A percentile compares a stretch with the other conserved stretches of the same genome.
phyloP scores from a whole-genome alignment of 1,284 basidiomycete species.

The Malassezia cuniculi region DNA sequence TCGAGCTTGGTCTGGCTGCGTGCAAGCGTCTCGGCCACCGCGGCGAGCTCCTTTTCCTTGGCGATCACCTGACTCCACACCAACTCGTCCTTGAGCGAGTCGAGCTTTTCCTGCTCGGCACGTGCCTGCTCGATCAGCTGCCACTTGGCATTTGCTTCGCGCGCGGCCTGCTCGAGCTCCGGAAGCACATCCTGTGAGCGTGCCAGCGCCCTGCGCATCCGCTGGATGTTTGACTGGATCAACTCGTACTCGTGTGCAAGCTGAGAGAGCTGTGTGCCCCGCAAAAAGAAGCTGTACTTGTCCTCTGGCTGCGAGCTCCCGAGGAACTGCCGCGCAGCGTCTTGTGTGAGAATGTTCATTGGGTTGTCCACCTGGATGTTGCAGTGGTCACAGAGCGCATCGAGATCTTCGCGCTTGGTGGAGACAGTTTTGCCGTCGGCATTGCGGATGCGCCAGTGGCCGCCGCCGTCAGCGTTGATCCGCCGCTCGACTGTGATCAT shows the following conservation, averaged over 20 bases:
- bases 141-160: conserved; percentile 56
- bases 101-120: conserved; percentile 57
- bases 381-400: conserved; percentile 82
- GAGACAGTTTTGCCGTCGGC: conserved; percentile 56
- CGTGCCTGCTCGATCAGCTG: conserved; percentile 61
- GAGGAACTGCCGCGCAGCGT: conserved; percentile 66
- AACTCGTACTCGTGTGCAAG: conserved; percentile 73
- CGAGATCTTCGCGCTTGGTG: conserved; percentile 70
- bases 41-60: conserved; percentile 50
- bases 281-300: conserved; percentile 82
- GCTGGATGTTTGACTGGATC: conserved; percentile 49
- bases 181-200: conserved; percentile 56
- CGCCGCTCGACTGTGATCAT: conserved; percentile 71
- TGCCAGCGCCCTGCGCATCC: conserved; percentile 25
- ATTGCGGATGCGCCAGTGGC: conserved; percentile 71
- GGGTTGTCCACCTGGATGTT: conserved; percentile 95
- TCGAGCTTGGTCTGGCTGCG: conserved; percentile 16
- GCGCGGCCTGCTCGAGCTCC: conserved; percentile 55
- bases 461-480: conserved; percentile 62
- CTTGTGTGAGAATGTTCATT: conserved; percentile 60
- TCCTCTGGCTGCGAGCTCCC: conserved; percentile 68
- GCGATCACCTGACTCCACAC: conserved; percentile 76
- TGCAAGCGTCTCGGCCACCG: conserved; percentile 18
- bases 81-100: conserved; percentile 63
- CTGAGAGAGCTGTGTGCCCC: conserved; percentile 79